phyloP scores from a whole-genome alignment of 2,329 filamentous ascomycete species.

The Sodiomyces alkalinus region DNA sequence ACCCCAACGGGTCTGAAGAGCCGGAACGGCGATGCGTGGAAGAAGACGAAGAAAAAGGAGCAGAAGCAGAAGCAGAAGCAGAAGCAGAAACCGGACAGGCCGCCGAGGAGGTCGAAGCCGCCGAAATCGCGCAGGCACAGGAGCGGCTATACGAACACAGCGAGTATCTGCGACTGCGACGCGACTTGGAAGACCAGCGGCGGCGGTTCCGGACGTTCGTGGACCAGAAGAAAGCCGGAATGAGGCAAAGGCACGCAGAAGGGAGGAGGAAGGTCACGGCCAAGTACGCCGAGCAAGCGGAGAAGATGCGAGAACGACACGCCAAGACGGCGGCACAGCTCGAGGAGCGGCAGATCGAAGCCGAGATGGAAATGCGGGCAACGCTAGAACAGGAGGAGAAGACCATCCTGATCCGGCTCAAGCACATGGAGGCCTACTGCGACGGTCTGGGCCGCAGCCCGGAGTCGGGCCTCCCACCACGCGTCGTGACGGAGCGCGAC shows the following conservation, averaged over 20 bases:
- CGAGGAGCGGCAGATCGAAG: constrained; percentile 46
- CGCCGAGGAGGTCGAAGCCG: constrained; percentile 24
- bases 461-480: constrained; percentile 24
- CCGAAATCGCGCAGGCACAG: constrained; percentile 27
- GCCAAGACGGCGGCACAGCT: constrained; percentile 35
- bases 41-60: constrained; percentile 29
- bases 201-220: constrained; percentile 35
- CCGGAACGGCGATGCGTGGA: constrained; percentile 32
- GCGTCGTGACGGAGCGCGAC: constrained; percentile 44
- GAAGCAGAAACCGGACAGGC: constrained; percentile 29
- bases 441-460: constrained; percentile 31
- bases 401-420: constrained; percentile 41
- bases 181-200: constrained; percentile 33
- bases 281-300: constrained; percentile 29
- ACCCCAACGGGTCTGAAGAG: constrained; percentile 43
- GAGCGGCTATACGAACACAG: constrained; percentile 26
- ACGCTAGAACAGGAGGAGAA: constrained; percentile 40
- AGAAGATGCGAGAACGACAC: constrained; percentile 40
- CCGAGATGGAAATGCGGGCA: constrained; percentile 42
- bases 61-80: constrained; percentile 24
- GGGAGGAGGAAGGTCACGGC: constrained; percentile 30
- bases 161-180: constrained; percentile 27
- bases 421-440: constrained; percentile 53
- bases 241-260: constrained; percentile 34
- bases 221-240: constrained; percentile 28